A percentile compares a stretch with the other conserved stretches of the same genome.
Conservation (phyloP, 2,329 filamentous ascomycete species). For the Diaporthe vexans region DNA sequence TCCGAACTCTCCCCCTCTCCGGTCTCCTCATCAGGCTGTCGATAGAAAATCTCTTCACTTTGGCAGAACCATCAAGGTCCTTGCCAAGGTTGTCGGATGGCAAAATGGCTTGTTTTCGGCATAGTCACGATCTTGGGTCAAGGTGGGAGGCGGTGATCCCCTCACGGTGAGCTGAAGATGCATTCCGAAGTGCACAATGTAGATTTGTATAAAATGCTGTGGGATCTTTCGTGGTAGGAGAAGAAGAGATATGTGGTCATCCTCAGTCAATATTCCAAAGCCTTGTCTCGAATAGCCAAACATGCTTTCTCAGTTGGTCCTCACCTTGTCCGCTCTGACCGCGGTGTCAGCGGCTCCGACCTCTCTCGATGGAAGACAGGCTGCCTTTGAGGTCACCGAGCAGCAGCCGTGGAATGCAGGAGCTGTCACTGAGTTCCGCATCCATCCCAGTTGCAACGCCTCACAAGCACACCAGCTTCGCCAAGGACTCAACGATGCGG, state of each 20-base stretch:
- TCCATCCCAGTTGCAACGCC: constrained; percentile 76
- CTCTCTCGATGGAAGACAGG: constrained; percentile 13
- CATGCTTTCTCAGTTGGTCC: constrained; percentile 11
- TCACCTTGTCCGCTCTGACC: constrained; percentile 10
- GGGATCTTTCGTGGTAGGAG: neutral
- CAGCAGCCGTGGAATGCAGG: constrained; percentile 33
- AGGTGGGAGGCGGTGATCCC: neutral
- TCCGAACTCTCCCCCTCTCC: constrained; percentile 18
- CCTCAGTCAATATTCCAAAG: neutral
- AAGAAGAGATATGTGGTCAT: neutral
- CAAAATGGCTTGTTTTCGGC: constrained; percentile 6
- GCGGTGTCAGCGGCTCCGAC: constrained; percentile 12
- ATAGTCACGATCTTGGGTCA: constrained; percentile 24
- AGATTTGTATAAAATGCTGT: constrained; percentile 1
- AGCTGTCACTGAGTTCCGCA: constrained; percentile 54
- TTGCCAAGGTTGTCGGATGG: constrained; percentile 10
- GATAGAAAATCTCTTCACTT: constrained; percentile 3
- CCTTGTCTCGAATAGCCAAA: neutral
- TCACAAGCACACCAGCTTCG: constrained; percentile 71
- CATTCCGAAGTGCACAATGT: neutral
- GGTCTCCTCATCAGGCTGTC: constrained; percentile 9
- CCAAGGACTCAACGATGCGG: constrained; percentile 69
- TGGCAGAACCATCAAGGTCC: constrained; percentile 21
- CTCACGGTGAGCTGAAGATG: constrained; percentile 15
- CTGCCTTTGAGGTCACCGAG: constrained; percentile 21